phyloP scores from a whole-genome alignment of 768 basidiomycete genomes.

The Leucosporidium creatinivorum region DNA sequence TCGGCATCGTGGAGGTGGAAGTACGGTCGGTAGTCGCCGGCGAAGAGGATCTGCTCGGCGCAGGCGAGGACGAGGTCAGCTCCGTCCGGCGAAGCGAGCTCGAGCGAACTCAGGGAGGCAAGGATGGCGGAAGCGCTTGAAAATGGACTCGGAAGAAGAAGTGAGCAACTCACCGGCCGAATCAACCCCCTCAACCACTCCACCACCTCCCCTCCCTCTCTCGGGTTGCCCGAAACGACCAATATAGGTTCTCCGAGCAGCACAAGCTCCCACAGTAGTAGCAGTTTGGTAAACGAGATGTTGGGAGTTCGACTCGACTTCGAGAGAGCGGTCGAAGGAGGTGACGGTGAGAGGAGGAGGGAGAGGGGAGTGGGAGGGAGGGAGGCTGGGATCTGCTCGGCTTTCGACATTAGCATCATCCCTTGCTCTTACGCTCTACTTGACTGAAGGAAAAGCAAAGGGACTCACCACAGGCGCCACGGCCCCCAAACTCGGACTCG shows the following conservation, averaged over 20 bases:
- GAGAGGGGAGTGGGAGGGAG: too few species aligned
- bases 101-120: too few species aligned
- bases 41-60: slow-evolving; percentile 60
- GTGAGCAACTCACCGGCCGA: slow-evolving; percentile 56
- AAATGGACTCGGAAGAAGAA: not conserved
- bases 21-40: slow-evolving; percentile 82
- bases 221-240: slow-evolving; percentile 71
- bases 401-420: not conserved
- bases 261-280: slow-evolving; percentile 77
- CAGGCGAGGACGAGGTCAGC: not conserved
- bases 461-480: not conserved
- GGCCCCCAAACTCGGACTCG: not conserved
- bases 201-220: slow-evolving; percentile 70
- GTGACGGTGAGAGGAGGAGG: too few species aligned
- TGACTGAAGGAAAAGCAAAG: not conserved
- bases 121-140: too few species aligned
- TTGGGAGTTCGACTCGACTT: too few species aligned
- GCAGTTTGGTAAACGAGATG: slow-evolving; percentile 39
- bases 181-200: slow-evolving; percentile 88
- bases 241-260: slow-evolving; percentile 83
- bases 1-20: slow-evolving; percentile 86
- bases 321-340: slow-evolving; percentile 38
- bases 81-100: too few species aligned
- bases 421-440: not conserved
- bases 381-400: not conserved